Conservation (phyloP, 768 basidiomycete genomes). For the Russula earlei region DNA sequence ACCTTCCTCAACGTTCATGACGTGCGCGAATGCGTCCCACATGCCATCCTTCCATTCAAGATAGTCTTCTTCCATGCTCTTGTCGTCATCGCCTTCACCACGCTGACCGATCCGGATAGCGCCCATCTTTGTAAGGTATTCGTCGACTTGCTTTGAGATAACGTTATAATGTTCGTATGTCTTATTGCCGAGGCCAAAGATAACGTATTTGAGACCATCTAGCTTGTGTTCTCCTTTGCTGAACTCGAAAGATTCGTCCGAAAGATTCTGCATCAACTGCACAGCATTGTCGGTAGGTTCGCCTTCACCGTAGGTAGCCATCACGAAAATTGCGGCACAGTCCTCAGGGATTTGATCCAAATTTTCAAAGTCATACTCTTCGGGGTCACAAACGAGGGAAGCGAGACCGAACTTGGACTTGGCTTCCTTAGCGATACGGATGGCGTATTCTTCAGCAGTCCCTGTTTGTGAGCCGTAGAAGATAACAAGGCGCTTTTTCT, state of each 20-base stretch:
- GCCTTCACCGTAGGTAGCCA: slow-evolving; percentile 98
- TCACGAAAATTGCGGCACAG: slow-evolving; percentile 83
- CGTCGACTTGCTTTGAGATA: slow-evolving; percentile 74
- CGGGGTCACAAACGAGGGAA: slow-evolving; percentile 94
- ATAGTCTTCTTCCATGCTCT: slow-evolving; percentile 99
- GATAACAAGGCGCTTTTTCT: slow-evolving; percentile 96
- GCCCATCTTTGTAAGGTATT: slow-evolving; percentile 65
- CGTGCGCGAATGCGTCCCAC: slow-evolving; percentile 84
- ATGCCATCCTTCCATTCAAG: slow-evolving; percentile 97
- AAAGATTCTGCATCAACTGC: slow-evolving; percentile 84
- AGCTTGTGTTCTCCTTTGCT: slow-evolving; percentile 67
- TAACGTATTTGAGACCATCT: slow-evolving; percentile 83
- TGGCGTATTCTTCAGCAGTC: slow-evolving; percentile 96
- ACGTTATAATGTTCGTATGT: slow-evolving; percentile 97
- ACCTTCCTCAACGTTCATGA: slow-evolving; percentile 88
- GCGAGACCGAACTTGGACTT: slow-evolving; percentile 93
- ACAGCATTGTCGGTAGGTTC: slow-evolving; percentile 98
- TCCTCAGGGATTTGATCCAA: slow-evolving; percentile 86
- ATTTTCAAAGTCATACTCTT: slow-evolving; percentile 98
- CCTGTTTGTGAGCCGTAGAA: slow-evolving; percentile 99
- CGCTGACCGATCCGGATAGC: slow-evolving; percentile 77
- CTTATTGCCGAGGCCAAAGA: slow-evolving; percentile 87
- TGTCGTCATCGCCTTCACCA: slow-evolving; percentile 98
- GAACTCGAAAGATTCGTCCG: slow-evolving; percentile 83
- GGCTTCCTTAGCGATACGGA: slow-evolving; percentile 94